Conservation (phyloP, 768 basidiomycete genomes). For the Tricholoma bakamatsutake region DNA sequence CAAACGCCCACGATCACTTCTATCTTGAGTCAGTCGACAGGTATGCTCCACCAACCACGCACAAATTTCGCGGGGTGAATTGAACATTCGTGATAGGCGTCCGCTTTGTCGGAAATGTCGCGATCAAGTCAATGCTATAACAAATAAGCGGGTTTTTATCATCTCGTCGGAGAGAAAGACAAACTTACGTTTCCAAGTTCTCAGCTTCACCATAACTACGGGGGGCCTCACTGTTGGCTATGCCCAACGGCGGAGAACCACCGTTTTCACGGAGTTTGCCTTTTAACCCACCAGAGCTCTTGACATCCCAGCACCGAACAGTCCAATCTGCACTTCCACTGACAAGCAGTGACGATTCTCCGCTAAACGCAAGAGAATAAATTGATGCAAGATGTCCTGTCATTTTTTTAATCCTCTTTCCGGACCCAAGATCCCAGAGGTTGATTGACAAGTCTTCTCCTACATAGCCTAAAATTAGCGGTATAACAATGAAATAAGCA, state of each 20-base stretch:
- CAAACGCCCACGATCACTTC: background rate
- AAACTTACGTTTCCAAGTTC: conserved; percentile 64
- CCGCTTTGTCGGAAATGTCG: conserved; percentile 93
- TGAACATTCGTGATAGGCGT: conserved; percentile 91
- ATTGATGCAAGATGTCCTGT: conserved; percentile 86
- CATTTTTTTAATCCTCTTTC: conserved; percentile 94
- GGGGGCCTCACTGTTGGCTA: conserved; percentile 10
- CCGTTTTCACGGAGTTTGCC: conserved; percentile 57
- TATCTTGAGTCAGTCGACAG: conserved; percentile 53
- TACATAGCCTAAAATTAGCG: conserved; percentile 18
- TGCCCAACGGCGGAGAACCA: conserved; percentile 11
- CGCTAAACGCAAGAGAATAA: conserved; percentile 87
- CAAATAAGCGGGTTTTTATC: conserved; percentile 5
- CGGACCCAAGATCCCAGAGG: conserved; percentile 96
- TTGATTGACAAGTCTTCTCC: conserved; percentile 92
- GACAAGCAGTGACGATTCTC: conserved; percentile 85
- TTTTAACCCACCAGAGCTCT: conserved; percentile 60
- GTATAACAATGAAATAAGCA: conserved; percentile 1
- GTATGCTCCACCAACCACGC: conserved; percentile 78
- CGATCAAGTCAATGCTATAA: conserved; percentile 72
- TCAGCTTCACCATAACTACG: conserved; percentile 47
- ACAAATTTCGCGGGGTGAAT: conserved; percentile 92
- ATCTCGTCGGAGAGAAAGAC: background rate
- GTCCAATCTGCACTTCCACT: conserved; percentile 95
- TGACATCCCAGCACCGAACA: conserved; percentile 98